phyloP scores from a whole-genome alignment of 139 green algal genomes.

The Micractinium sp. region DNA sequence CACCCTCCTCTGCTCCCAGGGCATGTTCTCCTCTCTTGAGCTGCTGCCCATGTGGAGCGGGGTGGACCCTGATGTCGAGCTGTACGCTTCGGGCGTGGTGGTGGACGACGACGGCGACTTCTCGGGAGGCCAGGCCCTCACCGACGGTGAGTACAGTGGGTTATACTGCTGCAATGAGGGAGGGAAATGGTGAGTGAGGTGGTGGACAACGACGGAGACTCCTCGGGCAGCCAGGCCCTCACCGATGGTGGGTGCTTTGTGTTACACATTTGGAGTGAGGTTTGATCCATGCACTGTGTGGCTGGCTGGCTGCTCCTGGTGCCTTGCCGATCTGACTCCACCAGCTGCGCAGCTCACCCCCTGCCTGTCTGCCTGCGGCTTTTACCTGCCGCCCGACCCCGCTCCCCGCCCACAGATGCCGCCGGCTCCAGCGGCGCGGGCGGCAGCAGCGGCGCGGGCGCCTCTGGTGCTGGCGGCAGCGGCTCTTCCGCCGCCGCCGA shows the following conservation, averaged over 20 bases:
- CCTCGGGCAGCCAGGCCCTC: too few relatives aligned
- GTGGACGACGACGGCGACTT: conserved; percentile 86
- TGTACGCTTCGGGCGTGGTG: conserved; percentile 86
- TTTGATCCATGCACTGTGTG: too few relatives aligned
- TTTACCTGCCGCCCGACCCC: too few relatives aligned
- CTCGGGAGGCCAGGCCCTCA: conserved; percentile 52
- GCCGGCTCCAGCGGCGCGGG: neutral
- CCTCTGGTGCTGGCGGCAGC: conserved; percentile 28
- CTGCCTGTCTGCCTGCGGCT: neutral
- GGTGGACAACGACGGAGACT: neutral
- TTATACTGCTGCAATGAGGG: neutral
- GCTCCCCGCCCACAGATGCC: too few relatives aligned
- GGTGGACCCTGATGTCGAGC: conserved; percentile 83
- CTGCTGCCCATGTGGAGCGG: conserved; percentile 90
- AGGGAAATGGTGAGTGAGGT: neutral
- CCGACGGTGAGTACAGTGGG: conserved; percentile 6
- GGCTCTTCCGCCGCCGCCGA: conserved; percentile 21
- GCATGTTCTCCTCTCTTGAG: conserved; percentile 84
- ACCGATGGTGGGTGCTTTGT: neutral
- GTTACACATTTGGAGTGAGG: too few relatives aligned
- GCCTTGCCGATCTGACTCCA: too few relatives aligned
- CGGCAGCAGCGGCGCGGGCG: conserved; percentile 13
- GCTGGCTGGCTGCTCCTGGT: too few relatives aligned
- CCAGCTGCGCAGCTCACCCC: too few relatives aligned
- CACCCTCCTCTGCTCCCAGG: conserved; percentile 44